Conservation (phyloP, 768 basidiomycete genomes). For the Trametes cingulata region DNA sequence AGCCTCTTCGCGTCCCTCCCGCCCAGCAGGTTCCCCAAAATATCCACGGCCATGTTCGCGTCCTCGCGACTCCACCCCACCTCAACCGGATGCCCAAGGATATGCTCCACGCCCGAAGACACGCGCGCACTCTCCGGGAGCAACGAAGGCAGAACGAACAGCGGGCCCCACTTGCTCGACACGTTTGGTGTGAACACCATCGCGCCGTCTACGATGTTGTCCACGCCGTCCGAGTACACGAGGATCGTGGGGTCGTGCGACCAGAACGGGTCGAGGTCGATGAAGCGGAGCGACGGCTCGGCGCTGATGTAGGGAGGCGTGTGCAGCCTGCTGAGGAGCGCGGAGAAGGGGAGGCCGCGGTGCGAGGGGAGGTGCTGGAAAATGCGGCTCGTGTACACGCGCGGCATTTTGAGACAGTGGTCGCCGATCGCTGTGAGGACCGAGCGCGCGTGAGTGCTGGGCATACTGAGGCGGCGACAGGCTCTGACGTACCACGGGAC, state of each 20-base stretch:
- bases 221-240: too few relatives aligned
- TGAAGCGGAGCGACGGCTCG: background rate
- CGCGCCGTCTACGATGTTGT: too few relatives aligned
- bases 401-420: background rate
- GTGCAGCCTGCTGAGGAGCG: background rate
- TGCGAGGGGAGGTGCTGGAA: background rate
- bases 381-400: background rate
- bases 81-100: constrained; percentile 1
- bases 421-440: too few relatives aligned
- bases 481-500: too few relatives aligned
- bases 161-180: background rate
- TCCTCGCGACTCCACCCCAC: background rate
- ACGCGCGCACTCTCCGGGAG: background rate
- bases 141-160: background rate
- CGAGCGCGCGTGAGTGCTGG: too few relatives aligned
- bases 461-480: too few relatives aligned
- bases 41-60: background rate
- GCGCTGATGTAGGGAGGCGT: background rate
- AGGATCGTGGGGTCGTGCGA: background rate
- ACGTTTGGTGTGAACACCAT: background rate
- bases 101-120: background rate
- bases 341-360: too few relatives aligned
- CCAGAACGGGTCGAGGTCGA: constrained; percentile 2
- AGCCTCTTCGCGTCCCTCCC: background rate
- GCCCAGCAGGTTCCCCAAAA: background rate